A percentile compares a stretch with the other conserved stretches of the same genome.
Evolutionary conservation across 805 yeast species (phyloP).

Genomic region (Saccharomycopsis sp.): DNA sequence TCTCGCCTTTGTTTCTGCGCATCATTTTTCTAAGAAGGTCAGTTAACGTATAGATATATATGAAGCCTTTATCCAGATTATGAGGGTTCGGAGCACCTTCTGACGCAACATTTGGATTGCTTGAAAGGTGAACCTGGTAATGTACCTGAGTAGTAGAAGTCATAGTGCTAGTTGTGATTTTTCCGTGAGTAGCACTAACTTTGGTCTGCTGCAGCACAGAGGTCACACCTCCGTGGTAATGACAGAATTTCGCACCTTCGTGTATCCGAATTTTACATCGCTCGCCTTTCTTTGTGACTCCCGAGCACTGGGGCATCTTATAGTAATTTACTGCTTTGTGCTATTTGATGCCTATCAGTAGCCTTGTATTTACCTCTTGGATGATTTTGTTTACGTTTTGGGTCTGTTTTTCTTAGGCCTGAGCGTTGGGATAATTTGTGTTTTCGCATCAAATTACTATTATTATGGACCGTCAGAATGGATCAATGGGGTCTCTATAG

Average conservation of each 20-base stretch:
- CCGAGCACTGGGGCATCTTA: conserved; percentile 31
- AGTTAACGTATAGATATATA: conserved; percentile 44
- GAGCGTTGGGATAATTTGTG: too few relatives aligned
- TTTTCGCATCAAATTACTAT: too few relatives aligned
- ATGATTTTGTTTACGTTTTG: not conserved
- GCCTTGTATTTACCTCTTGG: not conserved
- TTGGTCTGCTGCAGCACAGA: not conserved
- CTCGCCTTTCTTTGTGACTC: conserved; percentile 35
- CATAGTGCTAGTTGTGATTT: not conserved
- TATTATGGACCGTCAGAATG: too few relatives aligned
- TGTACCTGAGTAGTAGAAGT: conserved; percentile 7
- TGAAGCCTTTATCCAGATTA: conserved; percentile 30
- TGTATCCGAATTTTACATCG: conserved; percentile 32
- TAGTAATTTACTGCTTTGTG: not conserved
- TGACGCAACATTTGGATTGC: not conserved
- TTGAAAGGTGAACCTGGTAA: not conserved
- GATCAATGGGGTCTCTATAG: too few relatives aligned
- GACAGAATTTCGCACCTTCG: conserved; percentile 28
- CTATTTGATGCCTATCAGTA: not conserved
- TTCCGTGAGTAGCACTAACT: not conserved
- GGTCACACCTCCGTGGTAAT: conserved; percentile 28
- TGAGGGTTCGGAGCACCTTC: conserved; percentile 10
- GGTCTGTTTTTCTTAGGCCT: not conserved
- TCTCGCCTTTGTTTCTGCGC: conserved; percentile 20
- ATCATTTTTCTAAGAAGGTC: conserved; percentile 31